These are phyloP conservation scores for Anaeromyces robustus DNA, from an alignment of 192 early-diverging fungal species.

Conservation along the genomic window DNA sequence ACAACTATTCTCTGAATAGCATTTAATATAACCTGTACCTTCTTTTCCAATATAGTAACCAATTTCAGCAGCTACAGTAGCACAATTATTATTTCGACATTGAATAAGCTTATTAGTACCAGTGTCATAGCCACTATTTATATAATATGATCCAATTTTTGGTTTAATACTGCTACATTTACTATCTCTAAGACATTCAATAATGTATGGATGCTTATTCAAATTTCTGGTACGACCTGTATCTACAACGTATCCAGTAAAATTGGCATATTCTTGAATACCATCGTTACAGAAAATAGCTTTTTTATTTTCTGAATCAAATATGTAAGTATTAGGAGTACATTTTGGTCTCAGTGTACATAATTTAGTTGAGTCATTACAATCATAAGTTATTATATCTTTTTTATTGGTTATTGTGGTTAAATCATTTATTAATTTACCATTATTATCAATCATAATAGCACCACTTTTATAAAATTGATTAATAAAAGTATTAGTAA, in stretches of 20 bases:
- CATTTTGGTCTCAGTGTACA: neutral
- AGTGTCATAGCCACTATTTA: neutral
- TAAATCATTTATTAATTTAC: neutral
- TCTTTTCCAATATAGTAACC: neutral
- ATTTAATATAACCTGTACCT: neutral
- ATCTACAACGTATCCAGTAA: neutral
- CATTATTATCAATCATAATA: neutral
- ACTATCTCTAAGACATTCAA: neutral
- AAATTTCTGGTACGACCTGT: neutral
- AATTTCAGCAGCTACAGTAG: neutral
- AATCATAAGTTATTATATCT: neutral
- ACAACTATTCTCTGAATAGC: neutral
- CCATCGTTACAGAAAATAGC: neutral
- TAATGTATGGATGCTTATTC: neutral
- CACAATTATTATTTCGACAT: neutral
- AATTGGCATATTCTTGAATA: neutral
- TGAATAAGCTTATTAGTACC: neutral
- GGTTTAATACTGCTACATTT: neutral
- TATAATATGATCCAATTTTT: neutral
- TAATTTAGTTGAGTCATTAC: neutral
- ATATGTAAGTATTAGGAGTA: neutral
- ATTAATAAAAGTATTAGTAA: neutral
- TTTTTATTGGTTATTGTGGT: neutral
- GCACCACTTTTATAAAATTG: neutral
- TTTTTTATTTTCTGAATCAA: neutral